Conservation (phyloP, 2,329 filamentous ascomycete species). For the Bipolaris gigantea region DNA sequence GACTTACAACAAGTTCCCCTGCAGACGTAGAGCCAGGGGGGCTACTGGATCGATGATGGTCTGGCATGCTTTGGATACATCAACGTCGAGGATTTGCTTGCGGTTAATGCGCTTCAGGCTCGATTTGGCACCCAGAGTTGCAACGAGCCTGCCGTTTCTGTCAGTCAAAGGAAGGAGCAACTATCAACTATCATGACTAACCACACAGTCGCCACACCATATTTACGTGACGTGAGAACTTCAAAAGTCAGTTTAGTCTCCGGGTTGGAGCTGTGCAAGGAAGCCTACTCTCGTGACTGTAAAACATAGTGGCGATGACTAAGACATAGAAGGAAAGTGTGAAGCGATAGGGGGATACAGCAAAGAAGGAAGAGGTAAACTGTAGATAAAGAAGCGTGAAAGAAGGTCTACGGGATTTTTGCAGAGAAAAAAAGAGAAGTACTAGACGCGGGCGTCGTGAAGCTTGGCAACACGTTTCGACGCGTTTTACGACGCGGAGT, state of each 20-base stretch:
- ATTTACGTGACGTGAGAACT: constrained; percentile 81
- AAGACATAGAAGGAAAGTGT: constrained; percentile 10
- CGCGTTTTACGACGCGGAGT: constrained; percentile 21
- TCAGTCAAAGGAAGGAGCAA: constrained; percentile 22
- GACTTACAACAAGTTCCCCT: constrained; percentile 77
- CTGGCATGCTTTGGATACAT: constrained; percentile 82
- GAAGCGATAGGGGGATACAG: constrained; percentile 4
- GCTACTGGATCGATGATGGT: constrained; percentile 85
- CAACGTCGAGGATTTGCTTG: constrained; percentile 85
- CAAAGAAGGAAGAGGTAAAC: constrained; percentile 1
- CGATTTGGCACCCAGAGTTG: constrained; percentile 78
- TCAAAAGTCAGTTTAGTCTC: constrained; percentile 22
- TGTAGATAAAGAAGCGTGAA: neutral
- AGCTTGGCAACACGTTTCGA: constrained; percentile 21
- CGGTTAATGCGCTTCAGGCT: constrained; percentile 73
- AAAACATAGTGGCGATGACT: constrained; percentile 70
- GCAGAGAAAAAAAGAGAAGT: neutral
- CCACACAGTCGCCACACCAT: constrained; percentile 96
- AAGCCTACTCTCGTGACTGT: constrained; percentile 84
- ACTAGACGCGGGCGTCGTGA: constrained; percentile 3
- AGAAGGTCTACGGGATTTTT: too few species aligned
- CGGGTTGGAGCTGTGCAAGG: neutral
- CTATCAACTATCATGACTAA: constrained; percentile 50
- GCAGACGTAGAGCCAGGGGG: constrained; percentile 85
- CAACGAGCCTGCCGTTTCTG: constrained; percentile 71